These are phyloP conservation scores for Fistulina hepatica DNA, from an alignment of 1,284 basidiomycete species.

Conservation along the genomic window DNA sequence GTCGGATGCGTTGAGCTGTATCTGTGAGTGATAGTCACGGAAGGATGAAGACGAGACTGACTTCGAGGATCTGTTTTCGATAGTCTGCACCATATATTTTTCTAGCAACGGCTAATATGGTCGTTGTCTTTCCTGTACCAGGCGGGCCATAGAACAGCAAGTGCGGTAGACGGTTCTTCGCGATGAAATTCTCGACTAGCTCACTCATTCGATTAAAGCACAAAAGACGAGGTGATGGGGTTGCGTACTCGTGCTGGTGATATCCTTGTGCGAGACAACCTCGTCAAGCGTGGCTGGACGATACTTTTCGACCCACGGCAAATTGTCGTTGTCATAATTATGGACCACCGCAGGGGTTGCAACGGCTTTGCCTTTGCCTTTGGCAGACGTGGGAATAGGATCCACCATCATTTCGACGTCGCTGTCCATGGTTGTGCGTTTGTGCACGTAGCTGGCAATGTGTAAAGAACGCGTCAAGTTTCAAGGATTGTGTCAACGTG, in stretches of 20 bases:
- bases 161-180: conserved; percentile 90
- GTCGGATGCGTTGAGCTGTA: conserved; percentile 89
- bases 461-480: conserved; percentile 8
- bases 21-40: conserved; percentile 4
- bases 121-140: conserved; percentile 96
- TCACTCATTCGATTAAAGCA: background rate
- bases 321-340: conserved; percentile 43
- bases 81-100: conserved; percentile 81
- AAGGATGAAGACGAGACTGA: conserved; percentile 25
- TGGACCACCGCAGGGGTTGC: conserved; percentile 23
- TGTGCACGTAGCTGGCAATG: background rate
- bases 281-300: conserved; percentile 81
- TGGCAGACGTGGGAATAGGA: conserved; percentile 27
- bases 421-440: conserved; percentile 34
- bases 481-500: conserved; percentile 12
- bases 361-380: conserved; percentile 60
- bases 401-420: conserved; percentile 44
- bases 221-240: background rate
- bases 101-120: conserved; percentile 92
- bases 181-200: conserved; percentile 91
- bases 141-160: conserved; percentile 97
- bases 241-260: conserved; percentile 77
- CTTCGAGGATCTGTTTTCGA: conserved; percentile 90
- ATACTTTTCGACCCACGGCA: conserved; percentile 93
- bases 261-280: conserved; percentile 91